Percentiles rank a stretch among this genome's conserved stretches.
phyloP scores from a whole-genome alignment of 176 grass and related monocot genomes.

The Aegilops longissima region DNA sequence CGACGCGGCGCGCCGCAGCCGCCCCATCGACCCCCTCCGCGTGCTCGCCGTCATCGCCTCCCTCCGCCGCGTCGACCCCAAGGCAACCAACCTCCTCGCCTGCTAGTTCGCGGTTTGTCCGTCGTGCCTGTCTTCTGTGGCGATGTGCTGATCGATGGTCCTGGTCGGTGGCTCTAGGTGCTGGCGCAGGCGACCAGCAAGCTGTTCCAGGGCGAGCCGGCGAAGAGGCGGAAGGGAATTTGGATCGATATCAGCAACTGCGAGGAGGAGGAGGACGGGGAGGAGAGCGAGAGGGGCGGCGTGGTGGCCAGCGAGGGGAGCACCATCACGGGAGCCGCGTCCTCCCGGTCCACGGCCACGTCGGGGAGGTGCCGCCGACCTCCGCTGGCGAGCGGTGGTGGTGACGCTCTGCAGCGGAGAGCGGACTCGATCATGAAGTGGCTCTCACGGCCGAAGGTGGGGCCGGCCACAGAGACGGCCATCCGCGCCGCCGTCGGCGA shows the following conservation, averaged over 20 bases:
- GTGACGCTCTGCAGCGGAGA: neutral
- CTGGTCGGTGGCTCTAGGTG: constrained; percentile 31
- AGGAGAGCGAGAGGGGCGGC: constrained; percentile 33
- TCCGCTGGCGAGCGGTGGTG: neutral
- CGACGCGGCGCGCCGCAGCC: constrained; percentile 29
- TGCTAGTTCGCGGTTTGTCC: neutral
- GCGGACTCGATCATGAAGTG: constrained; percentile 37
- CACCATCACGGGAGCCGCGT: constrained; percentile 35
- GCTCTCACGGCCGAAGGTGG: constrained; percentile 28
- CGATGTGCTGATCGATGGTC: constrained; percentile 3
- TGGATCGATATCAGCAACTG: constrained; percentile 34
- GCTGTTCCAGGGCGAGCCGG: neutral
- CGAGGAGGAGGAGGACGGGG: constrained; percentile 13
- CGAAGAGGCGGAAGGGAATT: constrained; percentile 49
- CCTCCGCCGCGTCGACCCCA: constrained; percentile 44
- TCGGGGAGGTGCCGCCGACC: constrained; percentile 26
- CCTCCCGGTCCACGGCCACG: constrained; percentile 41
- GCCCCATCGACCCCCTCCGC: constrained; percentile 38
- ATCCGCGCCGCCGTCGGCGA: constrained; percentile 45
- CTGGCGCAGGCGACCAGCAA: constrained; percentile 33
- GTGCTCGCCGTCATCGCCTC: constrained; percentile 46
- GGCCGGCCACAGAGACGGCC: constrained; percentile 37
- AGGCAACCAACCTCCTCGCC: neutral
- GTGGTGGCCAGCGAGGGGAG: constrained; percentile 49
- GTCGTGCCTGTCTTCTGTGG: neutral